Evolutionary conservation across 352 stramenopile species (phyloP), one percentile per base, ranked within the genome.

Genomic region (Globisporangium recalcitrans): DNA sequence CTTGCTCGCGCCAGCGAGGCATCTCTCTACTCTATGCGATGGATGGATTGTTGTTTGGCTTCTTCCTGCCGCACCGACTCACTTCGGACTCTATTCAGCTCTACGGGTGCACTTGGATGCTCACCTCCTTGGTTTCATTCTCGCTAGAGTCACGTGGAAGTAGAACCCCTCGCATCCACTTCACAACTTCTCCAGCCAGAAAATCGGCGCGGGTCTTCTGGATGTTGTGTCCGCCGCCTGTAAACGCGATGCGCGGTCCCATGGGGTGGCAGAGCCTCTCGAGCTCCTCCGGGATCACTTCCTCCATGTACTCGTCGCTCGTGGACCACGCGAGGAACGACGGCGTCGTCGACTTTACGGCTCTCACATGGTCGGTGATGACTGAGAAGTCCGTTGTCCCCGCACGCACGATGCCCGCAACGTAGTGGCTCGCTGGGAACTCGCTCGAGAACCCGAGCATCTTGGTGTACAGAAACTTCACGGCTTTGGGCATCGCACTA

Each of bases 141-240:
- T 31, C 22, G 8, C 13, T 31, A 14, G 13, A 0, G 13, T 40
- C 53, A n/a, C 26, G 8, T 14, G 14, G 40, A 0, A 46, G 55
- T 34, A 74, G 31, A 19, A 77, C 65, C 0, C 52, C 24, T 9
- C 65, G 53, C 0, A 73, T 65, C 74, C 74, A 82, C 19, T 62
- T 34, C 0, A 19, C 59, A 22, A 80, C 56, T 7, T 57, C 71
- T 1, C 21, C 7, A 13, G 67, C 70, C 31, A 82, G 52, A 29
- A 64, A 32, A 1, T 79, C 69, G 0, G 74, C 72, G 29, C 74
- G 66, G 27, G 77, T 85, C 71, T 88, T 88, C 52, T 88, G 78
- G 38, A 86, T 71, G 56, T 88, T 88, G 67, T 86, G 78, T 1
- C 74, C 78, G 4, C 76, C 77, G 7, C 57, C 65, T 27, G 44